Conservation (phyloP, 768 basidiomycete species). For the Krasilnikovozyma curviuscula region DNA sequence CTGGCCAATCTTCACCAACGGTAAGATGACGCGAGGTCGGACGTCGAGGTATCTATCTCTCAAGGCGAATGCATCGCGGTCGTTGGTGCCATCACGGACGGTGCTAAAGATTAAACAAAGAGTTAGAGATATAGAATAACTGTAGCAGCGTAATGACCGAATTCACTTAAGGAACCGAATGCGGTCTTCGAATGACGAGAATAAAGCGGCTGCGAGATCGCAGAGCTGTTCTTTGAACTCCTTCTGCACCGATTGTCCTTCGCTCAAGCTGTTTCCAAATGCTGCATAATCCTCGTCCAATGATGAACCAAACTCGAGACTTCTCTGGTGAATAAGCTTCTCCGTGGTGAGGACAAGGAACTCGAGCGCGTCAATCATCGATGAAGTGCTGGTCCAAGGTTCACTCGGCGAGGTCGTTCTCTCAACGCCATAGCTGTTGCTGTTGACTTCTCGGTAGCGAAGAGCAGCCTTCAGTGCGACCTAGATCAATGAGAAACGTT, state of each 20-base stretch:
- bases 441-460: constrained; percentile 53
- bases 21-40: constrained; percentile 61
- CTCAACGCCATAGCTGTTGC: constrained; percentile 63
- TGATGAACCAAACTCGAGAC: constrained; percentile 23
- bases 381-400: constrained; percentile 63
- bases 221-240: constrained; percentile 25
- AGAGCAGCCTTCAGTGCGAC: constrained; percentile 50
- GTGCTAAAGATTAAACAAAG: constrained; percentile 8
- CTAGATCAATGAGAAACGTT: constrained; percentile 29
- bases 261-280: not conserved
- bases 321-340: constrained; percentile 22
- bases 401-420: constrained; percentile 40
- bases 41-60: constrained; percentile 48
- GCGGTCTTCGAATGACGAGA: constrained; percentile 23
- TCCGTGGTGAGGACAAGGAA: constrained; percentile 43
- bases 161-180: constrained; percentile 18
- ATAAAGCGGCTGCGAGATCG: constrained; percentile 25
- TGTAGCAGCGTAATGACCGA: not conserved
- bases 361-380: constrained; percentile 47
- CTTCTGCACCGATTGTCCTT: constrained; percentile 18
- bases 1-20: constrained; percentile 51
- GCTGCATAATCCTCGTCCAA: constrained; percentile 16
- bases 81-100: constrained; percentile 27
- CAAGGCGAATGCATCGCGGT: constrained; percentile 41
- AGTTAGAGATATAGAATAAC: not conserved